phyloP scores from a whole-genome alignment of 2,329 filamentous ascomycete genomes.

The Diaporthe sp. region DNA sequence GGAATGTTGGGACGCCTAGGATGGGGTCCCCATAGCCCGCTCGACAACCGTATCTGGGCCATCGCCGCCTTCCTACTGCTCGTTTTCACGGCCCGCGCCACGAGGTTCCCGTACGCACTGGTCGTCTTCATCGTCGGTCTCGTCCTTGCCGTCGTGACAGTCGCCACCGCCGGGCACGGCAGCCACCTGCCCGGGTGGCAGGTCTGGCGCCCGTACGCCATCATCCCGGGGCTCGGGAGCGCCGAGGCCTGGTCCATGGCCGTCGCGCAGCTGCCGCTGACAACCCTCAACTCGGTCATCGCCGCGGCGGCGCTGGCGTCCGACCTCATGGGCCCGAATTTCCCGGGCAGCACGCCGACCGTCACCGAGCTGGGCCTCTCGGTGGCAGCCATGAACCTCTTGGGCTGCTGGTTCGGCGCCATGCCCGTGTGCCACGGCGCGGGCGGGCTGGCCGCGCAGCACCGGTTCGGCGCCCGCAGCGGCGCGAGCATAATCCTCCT shows the following conservation, averaged over 20 bases:
- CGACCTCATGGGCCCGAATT: constrained; percentile 76
- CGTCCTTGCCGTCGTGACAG: constrained; percentile 65
- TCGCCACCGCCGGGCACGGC: constrained; percentile 41
- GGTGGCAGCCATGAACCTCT: constrained; percentile 84
- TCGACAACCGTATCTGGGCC: constrained; percentile 84
- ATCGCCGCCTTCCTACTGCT: constrained; percentile 78
- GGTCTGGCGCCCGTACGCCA: constrained; percentile 68
- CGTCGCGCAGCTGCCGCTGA: constrained; percentile 89
- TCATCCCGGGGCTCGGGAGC: constrained; percentile 54
- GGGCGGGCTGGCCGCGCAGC: constrained; percentile 89
- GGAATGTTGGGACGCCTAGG: constrained; percentile 74
- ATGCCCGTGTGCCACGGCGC: constrained; percentile 98
- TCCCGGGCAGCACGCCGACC: constrained; percentile 67
- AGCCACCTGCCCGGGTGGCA: constrained; percentile 60
- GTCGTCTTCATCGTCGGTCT: constrained; percentile 76
- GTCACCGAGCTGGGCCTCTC: constrained; percentile 84
- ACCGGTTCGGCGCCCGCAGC: constrained; percentile 89
- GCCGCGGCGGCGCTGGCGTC: constrained; percentile 83
- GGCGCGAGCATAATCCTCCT: constrained; percentile 86
- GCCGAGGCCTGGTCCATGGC: constrained; percentile 66
- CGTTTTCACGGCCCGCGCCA: constrained; percentile 71
- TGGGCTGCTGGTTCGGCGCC: constrained; percentile 89
- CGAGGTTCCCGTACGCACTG: constrained; percentile 80
- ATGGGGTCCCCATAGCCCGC: constrained; percentile 71
- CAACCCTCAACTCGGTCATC: constrained; percentile 91